These are phyloP conservation scores for Scorias spongiosa DNA, from an alignment of 2,329 filamentous ascomycete species.

Conservation along the genomic window DNA sequence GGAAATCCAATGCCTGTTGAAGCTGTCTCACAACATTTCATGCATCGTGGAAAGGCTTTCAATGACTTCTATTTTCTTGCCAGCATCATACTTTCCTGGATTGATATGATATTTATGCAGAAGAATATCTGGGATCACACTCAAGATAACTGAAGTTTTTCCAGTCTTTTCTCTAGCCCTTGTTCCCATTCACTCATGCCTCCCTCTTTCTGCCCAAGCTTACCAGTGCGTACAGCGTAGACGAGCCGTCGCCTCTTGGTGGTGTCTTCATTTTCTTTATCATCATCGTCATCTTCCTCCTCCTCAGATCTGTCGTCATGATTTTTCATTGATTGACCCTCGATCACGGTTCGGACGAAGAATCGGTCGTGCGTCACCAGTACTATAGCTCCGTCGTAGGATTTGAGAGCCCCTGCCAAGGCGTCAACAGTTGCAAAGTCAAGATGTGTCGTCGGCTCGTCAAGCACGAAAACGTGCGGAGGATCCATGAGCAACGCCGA, in stretches of 20 bases:
- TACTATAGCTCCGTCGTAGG: constrained; percentile 60
- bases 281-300: constrained; percentile 1
- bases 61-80: too few species aligned
- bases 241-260: constrained; percentile 1
- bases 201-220: constrained; percentile 1
- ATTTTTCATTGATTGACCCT: constrained; percentile 31
- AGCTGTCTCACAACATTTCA: too few species aligned
- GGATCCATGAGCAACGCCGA: constrained; percentile 52
- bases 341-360: constrained; percentile 59
- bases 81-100: too few species aligned
- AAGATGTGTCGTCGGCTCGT: constrained; percentile 73
- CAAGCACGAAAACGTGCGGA: constrained; percentile 60
- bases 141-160: not conserved
- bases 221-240: constrained; percentile 2
- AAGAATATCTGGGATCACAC: too few species aligned
- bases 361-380: constrained; percentile 72
- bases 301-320: not conserved
- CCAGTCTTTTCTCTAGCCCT: constrained; percentile 3
- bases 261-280: not conserved
- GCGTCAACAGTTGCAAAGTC: constrained; percentile 69
- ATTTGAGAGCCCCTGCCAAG: constrained; percentile 48
- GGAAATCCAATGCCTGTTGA: too few species aligned
- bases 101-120: too few species aligned
- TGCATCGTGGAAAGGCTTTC: too few species aligned
- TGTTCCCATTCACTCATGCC: constrained; percentile 3